Evolutionary conservation across 768 basidiomycete genomes (phyloP), one percentile per base, ranked within the genome.

Genomic region (Sarcodon aspratus): DNA sequence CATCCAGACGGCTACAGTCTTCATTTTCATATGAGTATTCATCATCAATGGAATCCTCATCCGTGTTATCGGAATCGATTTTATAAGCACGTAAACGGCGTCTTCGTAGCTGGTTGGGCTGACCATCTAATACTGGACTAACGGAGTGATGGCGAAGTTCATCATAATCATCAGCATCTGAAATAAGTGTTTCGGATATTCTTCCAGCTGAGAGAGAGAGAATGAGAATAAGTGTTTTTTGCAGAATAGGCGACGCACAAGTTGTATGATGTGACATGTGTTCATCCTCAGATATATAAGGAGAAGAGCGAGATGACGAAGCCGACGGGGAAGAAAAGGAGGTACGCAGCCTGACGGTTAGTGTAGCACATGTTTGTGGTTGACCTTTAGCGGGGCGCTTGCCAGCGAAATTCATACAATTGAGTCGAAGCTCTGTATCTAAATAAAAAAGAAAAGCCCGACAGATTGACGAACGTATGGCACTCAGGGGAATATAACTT

Each of bases 11-110:
- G 11, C 17, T 42, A 13, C 40, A 17, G 27, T 42, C 40, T n/a
- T 50, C 50, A 8, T 54, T 58, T 3, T 57, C 57, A 2, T 55
- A 55, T 1, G 33, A 11, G 31, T 49, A 53, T 8, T 57, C 62
- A 27, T 62, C 63, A 5, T 48, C 55, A 7, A 60, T 56, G 4
- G 50, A 57, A 6, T 66, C 63, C 13, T 54, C 54, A 27, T 46
- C 53, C 5, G 56, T 65, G 35, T 68, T 68, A 50, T 74, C 76
- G 1, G 74, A 70, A 53, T 69, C 63, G 40, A 75, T 56, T 2
- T 50, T 46, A 53, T 74, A 77, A 2, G 70, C 71, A 27, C 60
- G 64, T 6, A 65, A 50, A 33, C 65, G 57, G 27, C 63, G 63
- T 17, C 63, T 62, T n/a, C 61, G 58, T 11, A 57, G 50, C 34